Percentiles rank a stretch among this genome's conserved stretches.
These are phyloP conservation scores for Pleurotus tuber-regium DNA, from an alignment of 768 basidiomycete genomes.

Conservation along the genomic window DNA sequence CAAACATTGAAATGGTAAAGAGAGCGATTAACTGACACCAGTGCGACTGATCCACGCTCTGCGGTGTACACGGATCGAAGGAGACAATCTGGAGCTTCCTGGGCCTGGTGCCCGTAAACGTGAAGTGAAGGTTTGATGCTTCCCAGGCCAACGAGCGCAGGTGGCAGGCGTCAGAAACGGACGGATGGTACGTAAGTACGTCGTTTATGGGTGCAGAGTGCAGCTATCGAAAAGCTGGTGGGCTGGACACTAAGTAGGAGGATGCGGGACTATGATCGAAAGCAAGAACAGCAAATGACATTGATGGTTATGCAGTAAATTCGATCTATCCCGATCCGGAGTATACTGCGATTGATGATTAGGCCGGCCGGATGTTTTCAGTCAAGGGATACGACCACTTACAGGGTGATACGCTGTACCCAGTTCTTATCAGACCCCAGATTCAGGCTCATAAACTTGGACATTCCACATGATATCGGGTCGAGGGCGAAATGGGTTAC, in stretches of 20 bases:
- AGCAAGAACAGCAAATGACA: slow-evolving; percentile 1
- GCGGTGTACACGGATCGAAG: slow-evolving; percentile 7
- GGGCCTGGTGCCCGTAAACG: background rate
- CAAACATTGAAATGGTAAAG: slow-evolving; percentile 4
- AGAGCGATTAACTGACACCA: slow-evolving; percentile 4
- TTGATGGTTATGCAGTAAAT: slow-evolving; percentile 1
- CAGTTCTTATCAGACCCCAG: slow-evolving; percentile 1
- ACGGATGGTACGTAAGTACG: background rate
- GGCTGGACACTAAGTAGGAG: background rate
- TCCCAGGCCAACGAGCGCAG: background rate
- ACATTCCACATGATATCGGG: background rate
- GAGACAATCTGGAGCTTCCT: slow-evolving; percentile 2
- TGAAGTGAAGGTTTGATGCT: slow-evolving; percentile 7
- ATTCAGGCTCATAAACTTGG: background rate
- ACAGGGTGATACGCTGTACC: background rate
- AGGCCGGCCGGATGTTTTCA: background rate
- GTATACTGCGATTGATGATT: no score
- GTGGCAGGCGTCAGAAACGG: slow-evolving; percentile 4
- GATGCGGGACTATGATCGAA: background rate
- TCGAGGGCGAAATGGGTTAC: background rate
- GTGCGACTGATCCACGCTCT: slow-evolving; percentile 1
- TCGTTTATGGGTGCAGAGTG: background rate
- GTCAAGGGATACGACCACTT: background rate
- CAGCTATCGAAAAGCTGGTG: background rate
- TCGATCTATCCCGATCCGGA: background rate